These are phyloP conservation scores for Phialophora chinensis DNA, from an alignment of 2,329 filamentous ascomycete species.

Conservation along the genomic window DNA sequence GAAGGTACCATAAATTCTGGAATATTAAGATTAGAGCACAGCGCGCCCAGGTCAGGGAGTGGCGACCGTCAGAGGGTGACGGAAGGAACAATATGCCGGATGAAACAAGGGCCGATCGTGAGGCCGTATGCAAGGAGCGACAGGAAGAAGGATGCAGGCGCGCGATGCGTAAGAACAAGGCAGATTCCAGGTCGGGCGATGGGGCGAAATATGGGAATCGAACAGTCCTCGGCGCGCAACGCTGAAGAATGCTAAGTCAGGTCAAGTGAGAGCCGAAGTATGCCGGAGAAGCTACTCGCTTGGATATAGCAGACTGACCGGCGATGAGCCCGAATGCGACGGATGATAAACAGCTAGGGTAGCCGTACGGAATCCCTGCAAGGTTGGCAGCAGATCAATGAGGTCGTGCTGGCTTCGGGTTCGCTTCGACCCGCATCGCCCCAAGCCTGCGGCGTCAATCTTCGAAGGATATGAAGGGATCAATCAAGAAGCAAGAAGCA, in stretches of 20 bases:
- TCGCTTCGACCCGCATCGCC: slow-evolving; percentile 34
- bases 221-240: background rate
- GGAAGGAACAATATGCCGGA: slow-evolving; percentile 14
- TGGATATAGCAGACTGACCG: slow-evolving; percentile 13
- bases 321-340: background rate
- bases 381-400: slow-evolving; percentile 24
- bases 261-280: slow-evolving; percentile 8
- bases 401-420: slow-evolving; percentile 23
- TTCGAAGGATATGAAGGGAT: slow-evolving; percentile 6
- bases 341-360: background rate
- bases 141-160: slow-evolving; percentile 14
- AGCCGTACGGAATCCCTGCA: slow-evolving; percentile 13
- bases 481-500: background rate
- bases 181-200: slow-evolving; percentile 13
- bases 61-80: slow-evolving; percentile 11
- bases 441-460: slow-evolving; percentile 12
- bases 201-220: slow-evolving; percentile 17
- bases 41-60: slow-evolving; percentile 4
- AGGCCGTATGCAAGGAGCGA: slow-evolving; percentile 23
- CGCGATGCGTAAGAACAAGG: slow-evolving; percentile 7
- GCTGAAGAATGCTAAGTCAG: background rate
- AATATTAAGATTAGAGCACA: slow-evolving; percentile 21
- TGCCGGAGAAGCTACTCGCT: slow-evolving; percentile 8
- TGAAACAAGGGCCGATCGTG: slow-evolving; percentile 12
- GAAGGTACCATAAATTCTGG: slow-evolving; percentile 13